These are phyloP conservation scores for Uncinocarpus reesii DNA, from an alignment of 2,329 filamentous ascomycete species.

Conservation along the genomic window DNA sequence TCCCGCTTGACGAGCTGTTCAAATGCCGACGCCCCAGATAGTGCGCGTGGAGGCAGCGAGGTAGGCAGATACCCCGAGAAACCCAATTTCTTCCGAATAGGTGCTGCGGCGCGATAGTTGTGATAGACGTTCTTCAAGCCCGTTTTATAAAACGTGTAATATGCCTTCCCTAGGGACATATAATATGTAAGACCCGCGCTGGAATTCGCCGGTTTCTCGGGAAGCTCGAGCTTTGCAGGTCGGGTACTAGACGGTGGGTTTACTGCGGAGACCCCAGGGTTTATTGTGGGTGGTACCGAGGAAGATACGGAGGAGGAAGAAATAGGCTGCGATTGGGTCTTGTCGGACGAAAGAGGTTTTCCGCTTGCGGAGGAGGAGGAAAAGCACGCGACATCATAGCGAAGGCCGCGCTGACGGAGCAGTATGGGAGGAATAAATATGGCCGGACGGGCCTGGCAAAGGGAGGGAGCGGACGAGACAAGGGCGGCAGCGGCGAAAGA, in stretches of 20 bases:
- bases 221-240: conserved; percentile 58
- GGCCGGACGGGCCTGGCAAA: background rate
- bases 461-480: background rate
- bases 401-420: background rate
- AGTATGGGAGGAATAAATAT: background rate
- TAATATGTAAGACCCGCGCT: conserved; percentile 26
- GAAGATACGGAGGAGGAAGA: conserved; percentile 11
- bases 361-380: conserved; percentile 2
- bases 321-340: background rate
- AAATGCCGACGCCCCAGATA: conserved; percentile 3
- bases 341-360: conserved; percentile 1
- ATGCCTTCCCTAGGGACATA: conserved; percentile 57
- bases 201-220: conserved; percentile 39
- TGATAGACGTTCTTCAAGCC: conserved; percentile 64
- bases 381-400: conserved; percentile 1
- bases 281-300: conserved; percentile 15
- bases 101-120: conserved; percentile 44
- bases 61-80: conserved; percentile 28
- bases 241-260: conserved; percentile 30
- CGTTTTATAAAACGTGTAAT: conserved; percentile 76
- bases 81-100: conserved; percentile 25
- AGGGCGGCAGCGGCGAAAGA: background rate
- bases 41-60: conserved; percentile 16
- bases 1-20: background rate
- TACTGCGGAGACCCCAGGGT: too few relatives aligned